phyloP scores from a whole-genome alignment of 2,329 filamentous ascomycete genomes.

The Ophiostoma sp. region DNA sequence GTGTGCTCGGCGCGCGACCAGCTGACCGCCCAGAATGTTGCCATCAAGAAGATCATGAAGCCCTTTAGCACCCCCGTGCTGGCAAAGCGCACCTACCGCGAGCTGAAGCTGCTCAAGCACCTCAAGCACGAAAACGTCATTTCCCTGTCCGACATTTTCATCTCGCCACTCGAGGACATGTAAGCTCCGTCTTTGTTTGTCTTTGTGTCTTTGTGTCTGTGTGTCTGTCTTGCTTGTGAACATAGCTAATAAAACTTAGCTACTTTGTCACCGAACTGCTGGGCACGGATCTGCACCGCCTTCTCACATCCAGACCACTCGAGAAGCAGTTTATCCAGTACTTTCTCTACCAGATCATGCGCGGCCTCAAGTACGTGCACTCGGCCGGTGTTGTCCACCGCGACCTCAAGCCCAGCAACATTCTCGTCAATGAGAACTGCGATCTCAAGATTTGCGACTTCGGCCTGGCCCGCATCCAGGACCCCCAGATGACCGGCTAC shows the following conservation, averaged over 20 bases:
- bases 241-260: conserved; percentile 34
- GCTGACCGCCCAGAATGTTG: conserved; percentile 92
- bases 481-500: conserved; percentile 99
- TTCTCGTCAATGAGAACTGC: conserved; percentile 98
- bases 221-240: no score
- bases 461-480: conserved; percentile 92
- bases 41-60: conserved; percentile 99
- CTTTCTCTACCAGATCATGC: conserved; percentile 98
- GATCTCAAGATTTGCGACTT: conserved; percentile 99
- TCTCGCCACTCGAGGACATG: conserved; percentile 96
- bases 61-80: conserved; percentile 98
- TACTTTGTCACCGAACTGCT: conserved; percentile 98
- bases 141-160: conserved; percentile 98
- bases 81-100: conserved; percentile 94
- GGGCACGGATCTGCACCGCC: conserved; percentile 90
- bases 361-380: conserved; percentile 97
- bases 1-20: conserved; percentile 98
- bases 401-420: conserved; percentile 97
- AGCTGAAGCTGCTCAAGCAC: conserved; percentile 96
- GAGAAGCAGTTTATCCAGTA: conserved; percentile 99
- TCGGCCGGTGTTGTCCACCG: conserved; percentile 96
- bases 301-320: conserved; percentile 88
- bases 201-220: not conserved
- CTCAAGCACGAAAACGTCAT: conserved; percentile 98
- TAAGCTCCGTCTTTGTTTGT: conserved; percentile 33